Evolutionary conservation across 106 monocot species (phyloP), one percentile per base, ranked within the genome.

Genomic region (Dendrobium nobile): DNA sequence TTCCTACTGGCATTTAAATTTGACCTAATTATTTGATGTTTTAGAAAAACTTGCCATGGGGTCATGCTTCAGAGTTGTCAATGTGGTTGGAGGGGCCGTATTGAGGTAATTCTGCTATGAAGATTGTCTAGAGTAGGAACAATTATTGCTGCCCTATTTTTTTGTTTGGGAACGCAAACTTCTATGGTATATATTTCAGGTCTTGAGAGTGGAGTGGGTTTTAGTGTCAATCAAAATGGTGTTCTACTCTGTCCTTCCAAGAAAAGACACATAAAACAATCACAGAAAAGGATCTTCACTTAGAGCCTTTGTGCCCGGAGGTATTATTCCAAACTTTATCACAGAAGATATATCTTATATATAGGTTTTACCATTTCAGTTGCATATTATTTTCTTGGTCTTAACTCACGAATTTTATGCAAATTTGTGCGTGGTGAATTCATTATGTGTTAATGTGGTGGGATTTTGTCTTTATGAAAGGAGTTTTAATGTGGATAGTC

Each of bases 231-330:
- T 41, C 31, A 82, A 9, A 72, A 18, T 37, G 54, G 28, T 48
- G 59, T 28, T 47, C 41, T 28, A n/a, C 19, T 56, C 54, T 74
- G 45, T 26, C 31, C 55, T 75, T 40, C n/a, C 72, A 82, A 67
- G 58, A 15, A 48, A 86, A 86, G 72, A 78, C 40, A 15, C 79
- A 85, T 41, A 85, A 91, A 87, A 54, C 80, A 81, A 77, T 92
- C 27, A 82, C 82, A n/a, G 92, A 99, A 86, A 75, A 83, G 64
- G 82, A 24, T 19, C 92, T 99, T 68, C 77, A 81, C 44, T 78
- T 99, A 51, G 87, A 91, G 79, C 92, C 95, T 18, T 79, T 99
- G 24, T 91, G 88, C 73, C 75, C 82, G 81, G 89, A 99, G 89
- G 98, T 95, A 87, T 17, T 20, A n/a, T 76, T 76, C 13, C 43